Base-by-base conservation (phyloP, 495 filamentous ascomycete genomes). In the Gamarada debralockiae region DNA sequence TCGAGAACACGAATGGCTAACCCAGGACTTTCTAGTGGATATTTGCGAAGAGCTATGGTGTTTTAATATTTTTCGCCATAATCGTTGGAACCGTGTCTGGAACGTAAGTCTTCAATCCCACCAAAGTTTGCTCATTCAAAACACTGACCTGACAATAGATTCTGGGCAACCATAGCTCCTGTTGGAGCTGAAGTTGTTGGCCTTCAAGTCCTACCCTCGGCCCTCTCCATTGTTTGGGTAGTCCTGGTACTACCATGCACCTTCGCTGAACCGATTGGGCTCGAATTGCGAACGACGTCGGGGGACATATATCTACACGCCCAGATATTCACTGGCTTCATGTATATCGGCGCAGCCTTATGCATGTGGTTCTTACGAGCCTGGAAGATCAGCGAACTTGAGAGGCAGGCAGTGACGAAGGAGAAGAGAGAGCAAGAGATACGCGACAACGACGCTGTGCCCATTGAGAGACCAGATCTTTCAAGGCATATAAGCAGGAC, bases 131-230 rank as follows among this genome's bases (percentile, higher is more conserved):
- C 37, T 15, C 37, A 69, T 52, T 51, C 68, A 2, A 3, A 21
- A 31, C 27, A 10, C 25, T 18, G 38, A n/a, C 49, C n/a, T 20
- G 2, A 25, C 24, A 21, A 25, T 33, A 61, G 58, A 0, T 87
- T 87, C 60, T 91, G 87, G 86, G 80, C 83, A 5, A 83, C 80
- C 4, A 71, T 87, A 17, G 83, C 75, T 2, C 90, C 90, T 0
- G 83, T 95, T 12, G 75, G 82, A 17, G 84, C 85, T 0, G 90
- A 95, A 62, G 82, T 93, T 18, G 82, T 93, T 29, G 88, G 87
- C 2, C 60, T 95, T 12, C 72, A 75, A 58, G 71, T 89, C 40
- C 71, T 92, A 2, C 89, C 89, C 22, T 80, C 85, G 31, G 61
- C 80, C 0, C 66, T 93, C 18, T 86, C 83, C 27, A 80, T 93